Percentiles rank a stretch among this genome's conserved stretches.
phyloP scores from a whole-genome alignment of 352 stramenopile genomes.

The Phytopythium chamaehyphon region DNA sequence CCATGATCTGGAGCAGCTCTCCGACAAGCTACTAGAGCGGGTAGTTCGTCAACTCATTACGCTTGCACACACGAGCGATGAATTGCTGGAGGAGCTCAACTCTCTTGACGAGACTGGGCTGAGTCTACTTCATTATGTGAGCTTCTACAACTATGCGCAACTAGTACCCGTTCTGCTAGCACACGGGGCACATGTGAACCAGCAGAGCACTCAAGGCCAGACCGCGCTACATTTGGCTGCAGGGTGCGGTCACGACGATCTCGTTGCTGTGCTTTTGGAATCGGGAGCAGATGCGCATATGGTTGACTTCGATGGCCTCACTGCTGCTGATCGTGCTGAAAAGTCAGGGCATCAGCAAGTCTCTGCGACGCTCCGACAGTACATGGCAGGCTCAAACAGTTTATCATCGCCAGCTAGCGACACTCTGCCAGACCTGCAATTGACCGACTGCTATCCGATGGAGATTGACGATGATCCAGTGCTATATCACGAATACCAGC shows the following conservation, averaged over 20 bases:
- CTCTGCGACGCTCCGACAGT: constrained; percentile 32
- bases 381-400: constrained; percentile 25
- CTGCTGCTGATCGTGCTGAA: constrained; percentile 68
- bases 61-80: constrained; percentile 70
- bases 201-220: constrained; percentile 79
- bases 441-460: constrained; percentile 29
- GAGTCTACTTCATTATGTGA: constrained; percentile 87
- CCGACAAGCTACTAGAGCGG: constrained; percentile 77
- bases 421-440: constrained; percentile 9
- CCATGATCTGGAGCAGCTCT: constrained; percentile 71
- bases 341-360: constrained; percentile 61
- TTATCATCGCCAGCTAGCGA: constrained; percentile 5
- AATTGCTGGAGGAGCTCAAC: constrained; percentile 84
- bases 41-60: constrained; percentile 80
- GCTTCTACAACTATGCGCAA: constrained; percentile 85
- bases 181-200: constrained; percentile 81
- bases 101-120: constrained; percentile 83
- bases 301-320: constrained; percentile 71
- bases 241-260: constrained; percentile 63
- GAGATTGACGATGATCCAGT: constrained; percentile 41
- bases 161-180: constrained; percentile 74
- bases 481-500: constrained; percentile 17
- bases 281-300: constrained; percentile 55
- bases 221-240: constrained; percentile 81
- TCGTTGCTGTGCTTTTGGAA: constrained; percentile 62